Base-by-base conservation (phyloP, 1,284 basidiomycete species). In the Pisolithus thermaeus region DNA sequence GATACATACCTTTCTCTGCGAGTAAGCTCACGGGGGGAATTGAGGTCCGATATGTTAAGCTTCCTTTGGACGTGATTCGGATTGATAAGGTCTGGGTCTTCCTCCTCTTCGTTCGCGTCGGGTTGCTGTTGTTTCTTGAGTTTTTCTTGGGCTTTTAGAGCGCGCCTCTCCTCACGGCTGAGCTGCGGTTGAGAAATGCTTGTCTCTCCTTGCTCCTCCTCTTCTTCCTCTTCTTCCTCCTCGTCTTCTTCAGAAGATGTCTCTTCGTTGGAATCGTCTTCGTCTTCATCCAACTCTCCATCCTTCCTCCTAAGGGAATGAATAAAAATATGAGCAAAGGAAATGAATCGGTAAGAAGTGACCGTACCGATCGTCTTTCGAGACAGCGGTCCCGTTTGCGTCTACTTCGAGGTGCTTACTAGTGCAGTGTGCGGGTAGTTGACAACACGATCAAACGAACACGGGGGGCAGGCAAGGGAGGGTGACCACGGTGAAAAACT, bases 31-130 rank as follows among this genome's bases (percentile, higher is more conserved):
- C 72, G 77, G 9, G 73, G 70, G 12, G 32, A 11, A 47, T 71
- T 73, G 22, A 86, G 59, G 64, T 87, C 84, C 6, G 81, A 76
- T 37, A 87, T 81, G 47, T 76, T 85, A 65, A 86, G 59, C 62
- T 82, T 83, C 74, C 81, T 84, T 61, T 72, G 63, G 48, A 81
- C 73, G 61, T 80, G 85, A 58, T 88, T 87, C n/a, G 82, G 81
- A 60, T 88, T 88, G 58, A 83, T 74, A 42, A 86, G 68, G 57
- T 84, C 79, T 0, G 71, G 73, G 46, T 83, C 84, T 23, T 80
- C 81, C 4, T 77, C 81, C 1, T 77, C 74, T 5, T 77, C 74
- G 14, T 70, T 74, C 4, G 69, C 71, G 0, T 62, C 66, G 25
- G 68, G 73, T 42, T 72, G 70, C 46, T 70, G 70, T 52, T 69